Conservation (phyloP, 495 filamentous ascomycete species). For the Penicillium argentinense region DNA sequence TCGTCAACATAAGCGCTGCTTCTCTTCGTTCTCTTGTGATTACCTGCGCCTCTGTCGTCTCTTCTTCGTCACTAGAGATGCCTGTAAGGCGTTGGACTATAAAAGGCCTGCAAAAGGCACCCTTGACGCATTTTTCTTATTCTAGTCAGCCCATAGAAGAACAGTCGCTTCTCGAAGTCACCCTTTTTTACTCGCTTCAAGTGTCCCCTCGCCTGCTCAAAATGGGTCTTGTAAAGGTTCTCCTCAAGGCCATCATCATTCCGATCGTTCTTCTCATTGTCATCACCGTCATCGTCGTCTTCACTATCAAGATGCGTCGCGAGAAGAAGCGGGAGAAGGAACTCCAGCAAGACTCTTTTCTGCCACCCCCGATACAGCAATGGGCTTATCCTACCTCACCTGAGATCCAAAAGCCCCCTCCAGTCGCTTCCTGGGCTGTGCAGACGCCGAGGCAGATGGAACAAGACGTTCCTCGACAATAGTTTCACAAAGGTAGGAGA, state of each 20-base stretch:
- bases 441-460: background rate
- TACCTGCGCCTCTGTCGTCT: background rate
- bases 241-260: slow-evolving; percentile 13
- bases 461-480: background rate
- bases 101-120: background rate
- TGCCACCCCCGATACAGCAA: slow-evolving; percentile 11
- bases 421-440: background rate
- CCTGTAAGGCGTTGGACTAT: too few species aligned
- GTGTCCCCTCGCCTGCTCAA: background rate
- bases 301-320: slow-evolving; percentile 6
- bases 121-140: background rate
- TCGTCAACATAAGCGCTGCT: background rate
- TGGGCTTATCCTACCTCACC: slow-evolving; percentile 3
- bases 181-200: background rate
- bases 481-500: background rate
- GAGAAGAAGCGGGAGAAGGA: slow-evolving; percentile 9
- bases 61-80: too few species aligned
- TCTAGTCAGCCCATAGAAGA: too few species aligned
- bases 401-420: background rate
- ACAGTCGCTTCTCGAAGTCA: too few species aligned
- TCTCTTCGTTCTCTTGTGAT: background rate
- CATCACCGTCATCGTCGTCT: background rate
- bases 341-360: background rate
- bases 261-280: slow-evolving; percentile 9
- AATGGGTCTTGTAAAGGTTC: slow-evolving; percentile 11